Evolutionary conservation across 139 green algal genomes (phyloP), one percentile per base, ranked within the genome.

Genomic region (Chlamydomonas sp.): DNA sequence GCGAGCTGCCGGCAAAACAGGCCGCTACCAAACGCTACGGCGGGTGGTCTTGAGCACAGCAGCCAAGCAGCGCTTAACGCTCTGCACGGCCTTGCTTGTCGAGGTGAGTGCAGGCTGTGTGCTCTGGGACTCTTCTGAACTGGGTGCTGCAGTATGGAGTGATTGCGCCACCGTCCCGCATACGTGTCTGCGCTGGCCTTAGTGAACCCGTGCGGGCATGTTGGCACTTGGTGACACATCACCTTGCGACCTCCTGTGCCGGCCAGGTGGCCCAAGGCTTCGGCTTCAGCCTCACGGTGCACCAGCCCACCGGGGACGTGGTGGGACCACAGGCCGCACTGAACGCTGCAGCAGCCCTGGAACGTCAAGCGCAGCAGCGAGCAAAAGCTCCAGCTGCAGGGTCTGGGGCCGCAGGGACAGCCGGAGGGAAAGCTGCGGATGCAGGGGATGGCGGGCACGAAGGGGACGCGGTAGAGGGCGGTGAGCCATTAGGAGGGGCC

Each of bases 231-330:
- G 31, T 49, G 31, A 49, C 31, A 49, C 31, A 49, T 49, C 31
- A 49, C 31, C 31, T 49, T 49, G 31, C 31, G 31, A 49, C 31
- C 31, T 49, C 31, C 31, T 49, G 31, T 49, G 31, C 31, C 31
- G 31, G 31, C n/a, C 72, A 87, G 83, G 73, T 87, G 2, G 83
- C 83, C 0, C 72, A 80, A 14, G 83, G 83, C 14, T 87, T 87
- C 60, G 83, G 83, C 31, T 87, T 87, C 62, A 72, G 83, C 2
- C 58, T 81, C 14, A 81, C 83, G 2, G 62, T 87, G 4, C 72
- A 49, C 9, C 73, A 57, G n/a, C 83, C 83, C 0, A 73, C 74
- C 73, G 83, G 83, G 14, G 31, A 66, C 10, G 83, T 75, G 61
- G 31, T 87, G 15, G 61, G 72, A 72, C 73, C 83, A 2, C 72